Percentiles rank a stretch among this genome's conserved stretches.
These are phyloP conservation scores for Canavalia gladiata DNA, from an alignment of 306 rosid species.

Conservation along the genomic window DNA sequence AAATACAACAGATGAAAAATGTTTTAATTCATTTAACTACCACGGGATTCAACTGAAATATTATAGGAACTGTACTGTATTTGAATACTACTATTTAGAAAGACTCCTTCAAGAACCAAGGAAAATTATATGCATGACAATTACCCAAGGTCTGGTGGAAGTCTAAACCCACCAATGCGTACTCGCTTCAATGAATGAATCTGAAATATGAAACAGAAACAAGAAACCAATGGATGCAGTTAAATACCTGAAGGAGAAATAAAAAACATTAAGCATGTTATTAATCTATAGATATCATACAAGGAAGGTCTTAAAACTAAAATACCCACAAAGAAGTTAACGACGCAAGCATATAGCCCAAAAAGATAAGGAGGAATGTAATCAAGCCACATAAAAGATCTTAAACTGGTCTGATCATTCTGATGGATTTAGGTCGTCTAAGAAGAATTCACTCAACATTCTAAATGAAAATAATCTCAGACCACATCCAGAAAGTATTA, in stretches of 20 bases:
- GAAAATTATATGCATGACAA: slow-evolving; percentile 32
- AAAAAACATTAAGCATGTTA: slow-evolving; percentile 22
- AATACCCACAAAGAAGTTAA: slow-evolving; percentile 27
- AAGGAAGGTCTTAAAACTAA: slow-evolving; percentile 21
- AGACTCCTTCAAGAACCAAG: slow-evolving; percentile 21
- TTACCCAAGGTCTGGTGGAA: slow-evolving; percentile 94
- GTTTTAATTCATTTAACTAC: slow-evolving; percentile 3
- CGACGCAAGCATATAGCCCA: slow-evolving; percentile 11
- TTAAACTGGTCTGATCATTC: background rate
- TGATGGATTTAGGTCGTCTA: slow-evolving; percentile 20
- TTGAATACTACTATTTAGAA: slow-evolving; percentile 25
- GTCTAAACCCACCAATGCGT: slow-evolving; percentile 83
- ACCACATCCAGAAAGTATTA: background rate
- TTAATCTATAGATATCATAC: slow-evolving; percentile 18
- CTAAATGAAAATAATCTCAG: background rate
- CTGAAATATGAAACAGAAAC: slow-evolving; percentile 61
- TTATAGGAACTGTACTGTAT: slow-evolving; percentile 30
- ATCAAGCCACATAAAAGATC: background rate
- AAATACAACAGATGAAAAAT: slow-evolving; percentile 39
- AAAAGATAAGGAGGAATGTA: background rate
- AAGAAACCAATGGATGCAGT: slow-evolving; percentile 18
- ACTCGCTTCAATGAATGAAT: slow-evolving; percentile 88
- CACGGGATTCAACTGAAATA: slow-evolving; percentile 27
- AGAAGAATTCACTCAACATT: slow-evolving; percentile 16
- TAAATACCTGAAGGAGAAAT: slow-evolving; percentile 18